Conservation (phyloP, 106 monocot species). For the Vanilla planifolia region DNA sequence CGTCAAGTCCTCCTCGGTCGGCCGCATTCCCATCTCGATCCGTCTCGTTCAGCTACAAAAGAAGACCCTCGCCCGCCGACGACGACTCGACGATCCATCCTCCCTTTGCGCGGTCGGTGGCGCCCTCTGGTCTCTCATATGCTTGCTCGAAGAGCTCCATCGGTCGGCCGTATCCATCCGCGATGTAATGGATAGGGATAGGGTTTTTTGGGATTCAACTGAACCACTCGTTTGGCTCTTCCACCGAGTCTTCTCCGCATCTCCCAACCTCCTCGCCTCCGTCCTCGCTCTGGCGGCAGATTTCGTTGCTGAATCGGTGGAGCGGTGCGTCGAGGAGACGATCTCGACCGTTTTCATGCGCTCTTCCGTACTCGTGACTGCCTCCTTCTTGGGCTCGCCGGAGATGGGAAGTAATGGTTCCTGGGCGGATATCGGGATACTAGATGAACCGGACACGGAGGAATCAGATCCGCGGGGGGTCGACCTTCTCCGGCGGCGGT, state of each 20-base stretch:
- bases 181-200: not conserved
- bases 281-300: constrained; percentile 27
- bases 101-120: constrained; percentile 10
- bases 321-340: constrained; percentile 1
- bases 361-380: too few species aligned
- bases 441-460: not conserved
- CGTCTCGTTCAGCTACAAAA: constrained; percentile 42
- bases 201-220: constrained; percentile 16
- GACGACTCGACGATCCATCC: not conserved
- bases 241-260: constrained; percentile 36
- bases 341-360: not conserved
- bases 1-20: constrained; percentile 7
- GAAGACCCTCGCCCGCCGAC: constrained; percentile 15
- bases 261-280: constrained; percentile 30
- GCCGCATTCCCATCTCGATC: constrained; percentile 33
- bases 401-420: constrained; percentile 1
- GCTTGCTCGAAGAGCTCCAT: constrained; percentile 36
- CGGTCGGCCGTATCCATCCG: constrained; percentile 5
- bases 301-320: constrained; percentile 22
- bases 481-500: not conserved
- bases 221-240: constrained; percentile 45
- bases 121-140: constrained; percentile 30
- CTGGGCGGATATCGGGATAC: constrained; percentile 31
- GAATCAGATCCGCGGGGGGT: not conserved
- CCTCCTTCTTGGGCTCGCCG: not conserved